Conservation (phyloP, 345 rosid species). For the Moricandia arvensis region DNA sequence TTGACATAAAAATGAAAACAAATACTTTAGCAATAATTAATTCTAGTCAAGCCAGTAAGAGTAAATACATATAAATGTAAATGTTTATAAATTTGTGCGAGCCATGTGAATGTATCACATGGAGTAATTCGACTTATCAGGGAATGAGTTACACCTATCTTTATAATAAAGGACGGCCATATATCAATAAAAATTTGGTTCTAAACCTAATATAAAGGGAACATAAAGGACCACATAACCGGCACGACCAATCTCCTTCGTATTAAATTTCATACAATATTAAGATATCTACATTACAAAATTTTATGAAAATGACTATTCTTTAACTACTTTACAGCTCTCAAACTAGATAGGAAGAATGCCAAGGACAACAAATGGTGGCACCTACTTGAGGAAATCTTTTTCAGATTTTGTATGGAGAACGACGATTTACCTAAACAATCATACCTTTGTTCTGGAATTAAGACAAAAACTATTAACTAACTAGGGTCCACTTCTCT, state of each 20-base stretch:
- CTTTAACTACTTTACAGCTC: constrained; percentile 18
- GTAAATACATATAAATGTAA: neutral
- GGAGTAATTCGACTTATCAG: neutral
- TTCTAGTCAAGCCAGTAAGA: neutral
- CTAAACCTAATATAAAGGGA: neutral
- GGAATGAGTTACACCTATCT: neutral
- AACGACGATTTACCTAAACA: constrained; percentile 9
- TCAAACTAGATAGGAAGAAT: constrained; percentile 14
- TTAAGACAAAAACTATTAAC: neutral
- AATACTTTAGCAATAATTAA: neutral
- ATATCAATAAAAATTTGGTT: neutral
- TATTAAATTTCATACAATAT: constrained; percentile 10
- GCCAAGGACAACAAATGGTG: constrained; percentile 42
- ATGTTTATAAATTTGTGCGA: neutral
- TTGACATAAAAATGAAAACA: neutral
- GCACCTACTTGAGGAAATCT: constrained; percentile 76
- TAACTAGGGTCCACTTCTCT: constrained; percentile 19
- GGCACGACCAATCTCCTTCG: constrained; percentile 19
- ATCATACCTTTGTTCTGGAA: constrained; percentile 5
- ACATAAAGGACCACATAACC: constrained; percentile 21
- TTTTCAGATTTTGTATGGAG: constrained; percentile 36
- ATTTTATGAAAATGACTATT: constrained; percentile 13
- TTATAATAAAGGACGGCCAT: neutral
- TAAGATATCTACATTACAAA: constrained; percentile 11
- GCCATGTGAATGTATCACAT: neutral